Base-by-base conservation (phyloP, 306 rosid species). In the Begonia masoniana region DNA sequence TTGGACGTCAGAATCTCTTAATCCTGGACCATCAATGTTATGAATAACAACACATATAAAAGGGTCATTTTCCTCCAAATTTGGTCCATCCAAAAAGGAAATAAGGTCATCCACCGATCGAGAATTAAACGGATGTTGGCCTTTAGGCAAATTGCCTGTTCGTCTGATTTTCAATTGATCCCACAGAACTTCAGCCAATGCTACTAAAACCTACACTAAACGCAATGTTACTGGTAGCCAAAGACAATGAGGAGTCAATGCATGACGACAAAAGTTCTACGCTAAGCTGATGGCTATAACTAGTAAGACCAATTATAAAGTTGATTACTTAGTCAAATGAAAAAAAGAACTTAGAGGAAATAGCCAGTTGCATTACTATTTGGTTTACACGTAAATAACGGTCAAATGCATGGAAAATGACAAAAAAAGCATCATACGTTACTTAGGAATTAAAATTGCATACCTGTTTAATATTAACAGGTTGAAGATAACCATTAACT, bases 21-120 rank as follows among this genome's bases (percentile, higher is more conserved):
- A 71, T 45, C 84, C 96, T 16, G 94, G 92, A 45, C 96, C 99
- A 60, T 91, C 96, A 42, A 91, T 86, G 75, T 91, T 91, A 76
- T 91, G 88, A 65, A 86, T 59, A 56, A 81, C 62, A 56, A 91
- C 67, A 61, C 82, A 85, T 47, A 85, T 62, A 58, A 81, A 70
- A 69, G 69, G 67, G 57, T 64, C 74, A 0, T 21, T 52, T n/a
- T 76, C 81, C 51, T 67, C 84, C 56, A 57, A 62, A 24, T 78
- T 73, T 14, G 54, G 77, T 63, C 68, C 84, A 68, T 79, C 73
- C 76, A 91, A 76, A 66, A 78, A 80, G 56, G 82, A 70, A 50
- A 91, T 84, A 70, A 85, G 76, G 56, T 86, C 94, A 13, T 83
- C 96, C 64, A 81, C 67, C 55, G 99, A 83, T 55, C 71, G 82